Conservation (phyloP, 176 grass and related monocot species). For the Puccinellia tenuiflora region DNA sequence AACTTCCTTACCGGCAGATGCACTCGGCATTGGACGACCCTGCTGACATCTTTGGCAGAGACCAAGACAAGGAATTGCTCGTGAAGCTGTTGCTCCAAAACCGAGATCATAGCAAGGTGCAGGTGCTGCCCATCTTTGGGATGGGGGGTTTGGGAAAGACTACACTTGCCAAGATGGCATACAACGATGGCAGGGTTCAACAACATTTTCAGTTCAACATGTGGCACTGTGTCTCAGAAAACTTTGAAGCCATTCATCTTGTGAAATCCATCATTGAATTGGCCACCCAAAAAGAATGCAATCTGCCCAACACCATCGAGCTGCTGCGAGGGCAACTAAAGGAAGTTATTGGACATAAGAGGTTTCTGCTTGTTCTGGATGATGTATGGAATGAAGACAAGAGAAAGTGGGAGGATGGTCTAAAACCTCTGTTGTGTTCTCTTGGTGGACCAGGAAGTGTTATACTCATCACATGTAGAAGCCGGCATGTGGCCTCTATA, state of each 20-base stretch:
- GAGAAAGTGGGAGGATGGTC: background rate
- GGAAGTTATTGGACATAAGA: background rate
- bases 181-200: background rate
- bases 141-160: constrained; percentile 53
- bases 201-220: constrained; percentile 21
- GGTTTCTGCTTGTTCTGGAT: constrained; percentile 23
- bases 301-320: background rate
- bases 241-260: background rate
- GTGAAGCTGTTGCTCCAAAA: background rate
- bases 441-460: constrained; percentile 11
- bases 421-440: constrained; percentile 1
- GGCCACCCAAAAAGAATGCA: background rate
- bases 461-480: constrained; percentile 35
- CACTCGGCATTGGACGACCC: no score
- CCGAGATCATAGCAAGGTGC: background rate
- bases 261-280: constrained; percentile 16
- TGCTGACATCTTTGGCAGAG: no score
- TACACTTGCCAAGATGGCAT: constrained; percentile 37
- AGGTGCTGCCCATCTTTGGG: constrained; percentile 31
- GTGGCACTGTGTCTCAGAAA: constrained; percentile 36
- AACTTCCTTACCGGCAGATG: no score
- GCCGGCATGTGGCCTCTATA: background rate
- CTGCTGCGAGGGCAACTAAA: background rate
- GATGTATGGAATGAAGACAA: constrained; percentile 35
- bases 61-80: background rate